Percentiles rank a stretch among this genome's conserved stretches.
phyloP scores from a whole-genome alignment of 2,329 filamentous ascomycete genomes.

The Neofusicoccum umdonicola region DNA sequence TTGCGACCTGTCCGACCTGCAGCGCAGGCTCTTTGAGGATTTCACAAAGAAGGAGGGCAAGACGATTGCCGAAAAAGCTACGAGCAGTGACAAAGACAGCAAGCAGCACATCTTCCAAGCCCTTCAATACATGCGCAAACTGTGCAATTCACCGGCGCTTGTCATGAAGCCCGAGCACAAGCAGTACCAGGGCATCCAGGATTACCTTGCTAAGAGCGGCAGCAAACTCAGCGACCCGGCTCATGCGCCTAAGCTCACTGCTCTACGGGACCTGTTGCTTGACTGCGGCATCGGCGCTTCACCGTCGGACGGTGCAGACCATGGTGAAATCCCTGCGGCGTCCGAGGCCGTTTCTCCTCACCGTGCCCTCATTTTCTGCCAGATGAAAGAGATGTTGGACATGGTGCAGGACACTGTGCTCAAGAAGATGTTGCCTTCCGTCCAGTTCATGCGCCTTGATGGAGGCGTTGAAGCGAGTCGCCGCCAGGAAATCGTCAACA shows the following conservation, averaged over 20 bases:
- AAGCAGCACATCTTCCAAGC: slow-evolving; percentile 99
- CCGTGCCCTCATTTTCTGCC: slow-evolving; percentile 93
- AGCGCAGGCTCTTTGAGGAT: slow-evolving; percentile 93
- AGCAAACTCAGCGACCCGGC: slow-evolving; percentile 79
- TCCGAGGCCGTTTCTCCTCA: slow-evolving; percentile 89
- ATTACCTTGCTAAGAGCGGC: slow-evolving; percentile 72
- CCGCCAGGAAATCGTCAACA: slow-evolving; percentile 96
- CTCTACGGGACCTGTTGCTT: slow-evolving; percentile 88
- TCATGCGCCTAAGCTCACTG: slow-evolving; percentile 90
- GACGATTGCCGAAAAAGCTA: slow-evolving; percentile 78
- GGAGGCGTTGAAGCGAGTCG: slow-evolving; percentile 89
- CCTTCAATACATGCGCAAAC: slow-evolving; percentile 97
- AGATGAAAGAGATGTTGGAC: slow-evolving; percentile 99
- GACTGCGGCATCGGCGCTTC: slow-evolving; percentile 89
- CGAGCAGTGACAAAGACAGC: slow-evolving; percentile 77
- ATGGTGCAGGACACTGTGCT: slow-evolving; percentile 96
- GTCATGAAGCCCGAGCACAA: slow-evolving; percentile 94
- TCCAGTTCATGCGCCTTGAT: slow-evolving; percentile 91
- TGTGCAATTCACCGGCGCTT: slow-evolving; percentile 95
- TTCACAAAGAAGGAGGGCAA: slow-evolving; percentile 93
- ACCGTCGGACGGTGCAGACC: slow-evolving; percentile 33
- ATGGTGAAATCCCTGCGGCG: slow-evolving; percentile 56
- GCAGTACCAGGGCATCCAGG: slow-evolving; percentile 84
- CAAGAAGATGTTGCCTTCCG: slow-evolving; percentile 83
- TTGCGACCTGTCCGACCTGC: slow-evolving; percentile 92